Conservation (phyloP, 2,329 filamentous ascomycete species). For the Alternaria sp. region DNA sequence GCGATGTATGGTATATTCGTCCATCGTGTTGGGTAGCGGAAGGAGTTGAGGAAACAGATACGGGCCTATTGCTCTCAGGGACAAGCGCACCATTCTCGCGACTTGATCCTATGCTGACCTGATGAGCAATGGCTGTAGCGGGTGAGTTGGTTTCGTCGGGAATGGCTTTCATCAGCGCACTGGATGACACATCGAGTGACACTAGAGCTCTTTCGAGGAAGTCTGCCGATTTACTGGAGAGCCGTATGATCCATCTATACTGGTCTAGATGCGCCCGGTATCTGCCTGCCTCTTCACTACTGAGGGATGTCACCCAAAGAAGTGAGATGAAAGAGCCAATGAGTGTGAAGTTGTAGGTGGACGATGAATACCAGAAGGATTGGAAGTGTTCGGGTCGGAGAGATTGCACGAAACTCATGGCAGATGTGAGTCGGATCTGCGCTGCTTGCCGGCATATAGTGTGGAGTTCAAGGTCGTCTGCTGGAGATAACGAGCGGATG, state of each 20-base stretch:
- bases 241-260: constrained; percentile 51
- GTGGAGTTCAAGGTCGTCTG: constrained; percentile 40
- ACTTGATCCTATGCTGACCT: not conserved
- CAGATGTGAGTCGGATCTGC: constrained; percentile 51
- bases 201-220: constrained; percentile 51
- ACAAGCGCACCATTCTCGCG: not conserved
- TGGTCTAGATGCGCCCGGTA: constrained; percentile 50
- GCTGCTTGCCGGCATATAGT: constrained; percentile 52
- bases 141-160: not conserved
- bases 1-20: not conserved
- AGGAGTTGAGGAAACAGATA: not conserved
- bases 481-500: constrained; percentile 42
- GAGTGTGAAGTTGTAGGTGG: constrained; percentile 52
- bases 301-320: constrained; percentile 44
- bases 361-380: constrained; percentile 57
- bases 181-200: constrained; percentile 30
- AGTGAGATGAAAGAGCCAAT: constrained; percentile 52
- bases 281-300: constrained; percentile 42
- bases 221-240: constrained; percentile 51
- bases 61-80: not conserved
- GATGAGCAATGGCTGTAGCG: not conserved
- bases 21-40: not conserved
- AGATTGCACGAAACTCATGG: constrained; percentile 54
- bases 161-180: constrained; percentile 20
- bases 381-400: constrained; percentile 54